Evolutionary conservation across 1,284 basidiomycete species (phyloP).

Genomic region (Apiotrichum domesticum): DNA sequence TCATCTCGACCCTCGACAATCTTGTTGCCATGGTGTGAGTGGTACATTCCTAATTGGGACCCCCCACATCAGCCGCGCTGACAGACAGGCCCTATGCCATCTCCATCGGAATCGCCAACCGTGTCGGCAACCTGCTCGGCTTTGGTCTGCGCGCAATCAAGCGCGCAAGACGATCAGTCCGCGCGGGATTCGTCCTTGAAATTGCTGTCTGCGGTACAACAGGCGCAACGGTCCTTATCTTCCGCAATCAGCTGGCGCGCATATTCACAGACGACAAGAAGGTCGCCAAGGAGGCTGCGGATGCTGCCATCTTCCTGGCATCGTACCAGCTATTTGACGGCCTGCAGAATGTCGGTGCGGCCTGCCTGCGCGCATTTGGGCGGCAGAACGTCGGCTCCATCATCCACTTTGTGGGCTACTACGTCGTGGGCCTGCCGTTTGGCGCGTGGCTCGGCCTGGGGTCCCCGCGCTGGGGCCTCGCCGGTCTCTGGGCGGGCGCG

Average conservation of each 20-base stretch:
- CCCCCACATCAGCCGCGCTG: background rate
- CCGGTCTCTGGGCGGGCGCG: slow-evolving; percentile 29
- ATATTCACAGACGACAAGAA: slow-evolving; percentile 23
- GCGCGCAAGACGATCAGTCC: slow-evolving; percentile 18
- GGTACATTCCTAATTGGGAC: background rate
- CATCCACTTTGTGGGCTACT: slow-evolving; percentile 24
- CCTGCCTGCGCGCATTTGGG: slow-evolving; percentile 28
- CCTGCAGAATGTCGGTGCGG: slow-evolving; percentile 26
- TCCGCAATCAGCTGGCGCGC: slow-evolving; percentile 17
- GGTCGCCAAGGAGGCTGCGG: slow-evolving; percentile 17
- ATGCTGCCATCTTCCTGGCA: slow-evolving; percentile 20
- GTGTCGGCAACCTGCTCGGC: slow-evolving; percentile 31
- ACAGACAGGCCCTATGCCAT: slow-evolving; percentile 19
- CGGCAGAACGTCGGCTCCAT: slow-evolving; percentile 24
- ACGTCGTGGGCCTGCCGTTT: slow-evolving; percentile 25
- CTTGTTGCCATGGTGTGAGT: slow-evolving; percentile 17
- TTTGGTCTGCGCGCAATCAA: slow-evolving; percentile 23
- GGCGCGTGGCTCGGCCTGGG: slow-evolving; percentile 24
- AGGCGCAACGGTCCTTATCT: slow-evolving; percentile 15
- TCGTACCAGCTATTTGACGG: slow-evolving; percentile 25
- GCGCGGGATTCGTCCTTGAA: slow-evolving; percentile 23
- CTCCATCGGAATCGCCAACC: slow-evolving; percentile 21
- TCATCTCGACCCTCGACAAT: slow-evolving; percentile 20
- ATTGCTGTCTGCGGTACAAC: slow-evolving; percentile 14
- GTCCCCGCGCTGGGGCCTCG: slow-evolving; percentile 18